Evolutionary conservation across 305 asterid species (phyloP), one percentile per base, ranked within the genome.

Genomic region (Fraxinus sp.): DNA sequence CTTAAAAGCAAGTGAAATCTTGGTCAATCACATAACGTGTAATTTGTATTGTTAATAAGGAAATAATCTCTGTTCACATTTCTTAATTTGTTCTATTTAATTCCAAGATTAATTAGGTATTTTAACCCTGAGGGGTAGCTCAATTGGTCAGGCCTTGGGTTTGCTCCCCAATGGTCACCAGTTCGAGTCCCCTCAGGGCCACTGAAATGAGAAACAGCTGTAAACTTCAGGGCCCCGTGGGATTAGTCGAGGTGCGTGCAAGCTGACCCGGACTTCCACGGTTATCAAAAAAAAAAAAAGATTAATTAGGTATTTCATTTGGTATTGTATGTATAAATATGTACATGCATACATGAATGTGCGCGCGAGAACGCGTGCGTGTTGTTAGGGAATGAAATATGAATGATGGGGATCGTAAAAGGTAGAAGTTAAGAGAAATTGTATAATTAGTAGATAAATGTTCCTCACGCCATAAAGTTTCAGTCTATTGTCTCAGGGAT

Each of bases 401-500:
- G 75, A 70, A 30, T 26, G 22, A 30, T 26, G 75, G 28, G 75
- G 41, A 70, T 70, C 39, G 0, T 70, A 70, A 28, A 70, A 70
- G 1, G 75, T 70, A 30, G 74, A 28, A 68, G 22, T 32, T 71
- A 13, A 71, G 44, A 5, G 75, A 14, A 24, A 30, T 13, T 8
- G 76, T 66, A 24, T 66, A 66, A 66, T 66, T 26, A 33, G 22
- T 24, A 20, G 33, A 24, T 24, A 66, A 24, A 9, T 66, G 36
- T 24, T 24, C 74, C 18, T 22, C n/a, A 3, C 3, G 5, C 74
- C 30, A 80, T 74, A 52, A 71, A 13, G 59, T 4, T 68, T 33
- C 28, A 1, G 41, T 73, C 37, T 81, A 74, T 55, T 74, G 26
- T 26, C 79, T 81, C 84, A 57, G 41, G 75, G 75, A 74, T 72